A percentile compares a stretch with the other conserved stretches of the same genome.
Evolutionary conservation across 768 basidiomycete genomes (phyloP).

Genomic region (Clitopilus hobsonii): DNA sequence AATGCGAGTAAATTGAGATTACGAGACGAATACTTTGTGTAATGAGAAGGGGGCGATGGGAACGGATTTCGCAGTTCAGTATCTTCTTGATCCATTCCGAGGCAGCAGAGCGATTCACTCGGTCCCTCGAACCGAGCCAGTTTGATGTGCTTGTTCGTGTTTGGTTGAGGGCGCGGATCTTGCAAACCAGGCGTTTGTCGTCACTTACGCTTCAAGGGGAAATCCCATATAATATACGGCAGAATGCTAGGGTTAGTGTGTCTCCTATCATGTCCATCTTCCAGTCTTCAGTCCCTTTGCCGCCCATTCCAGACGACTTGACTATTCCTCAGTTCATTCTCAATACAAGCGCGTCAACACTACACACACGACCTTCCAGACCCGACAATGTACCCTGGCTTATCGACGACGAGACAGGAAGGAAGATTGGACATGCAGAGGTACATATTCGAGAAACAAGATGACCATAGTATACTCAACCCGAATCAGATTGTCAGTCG

Average conservation of each 20-base stretch:
- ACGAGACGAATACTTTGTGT: slow-evolving; percentile 68
- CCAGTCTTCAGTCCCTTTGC: slow-evolving; percentile 24
- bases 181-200: slow-evolving; percentile 2
- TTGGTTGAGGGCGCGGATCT: slow-evolving; percentile 6
- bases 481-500: slow-evolving; percentile 31
- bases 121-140: neutral
- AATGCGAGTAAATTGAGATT: slow-evolving; percentile 68
- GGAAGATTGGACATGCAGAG: slow-evolving; percentile 38
- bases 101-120: slow-evolving; percentile 8
- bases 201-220: neutral
- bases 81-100: slow-evolving; percentile 63
- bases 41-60: slow-evolving; percentile 85
- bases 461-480: neutral
- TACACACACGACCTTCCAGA: slow-evolving; percentile 34
- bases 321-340: slow-evolving; percentile 67
- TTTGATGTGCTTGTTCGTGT: neutral
- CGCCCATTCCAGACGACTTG: slow-evolving; percentile 55
- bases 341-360: slow-evolving; percentile 20
- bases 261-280: slow-evolving; percentile 28
- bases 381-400: slow-evolving; percentile 47
- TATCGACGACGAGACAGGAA: slow-evolving; percentile 52
- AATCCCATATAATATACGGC: neutral
- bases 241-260: neutral
- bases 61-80: slow-evolving; percentile 82
- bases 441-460: slow-evolving; percentile 24